phyloP scores from a whole-genome alignment of 768 basidiomycete species.

The Roridomyces roridus region DNA sequence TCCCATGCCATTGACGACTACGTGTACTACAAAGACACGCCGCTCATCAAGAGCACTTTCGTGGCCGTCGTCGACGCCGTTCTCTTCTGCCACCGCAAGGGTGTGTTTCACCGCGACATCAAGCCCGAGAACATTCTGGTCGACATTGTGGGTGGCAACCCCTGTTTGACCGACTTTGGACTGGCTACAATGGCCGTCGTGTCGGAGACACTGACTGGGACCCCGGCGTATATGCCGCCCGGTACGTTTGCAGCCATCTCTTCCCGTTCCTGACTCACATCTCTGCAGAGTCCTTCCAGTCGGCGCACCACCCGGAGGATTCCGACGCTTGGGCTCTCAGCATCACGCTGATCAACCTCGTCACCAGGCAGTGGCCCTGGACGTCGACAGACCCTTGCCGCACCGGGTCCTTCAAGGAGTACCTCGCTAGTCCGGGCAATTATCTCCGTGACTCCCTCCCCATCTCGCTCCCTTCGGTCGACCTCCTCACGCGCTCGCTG shows the following conservation, averaged over 20 bases:
- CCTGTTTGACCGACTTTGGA: conserved; percentile 63
- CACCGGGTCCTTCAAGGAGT: conserved; percentile 7
- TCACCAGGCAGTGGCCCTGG: conserved; percentile 61
- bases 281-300: conserved; percentile 13
- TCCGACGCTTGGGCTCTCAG: conserved; percentile 45
- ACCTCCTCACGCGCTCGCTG: conserved; percentile 13
- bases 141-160: conserved; percentile 41
- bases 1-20: conserved; percentile 50
- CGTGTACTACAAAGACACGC: conserved; percentile 49
- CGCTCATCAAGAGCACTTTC: conserved; percentile 55
- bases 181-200: no score
- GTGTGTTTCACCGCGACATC: conserved; percentile 41
- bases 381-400: conserved; percentile 36
- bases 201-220: conserved; percentile 40
- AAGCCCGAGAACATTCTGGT: conserved; percentile 59
- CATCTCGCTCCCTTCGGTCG: conserved; percentile 41
- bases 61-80: conserved; percentile 61
- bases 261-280: not conserved
- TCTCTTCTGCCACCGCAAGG: conserved; percentile 55
- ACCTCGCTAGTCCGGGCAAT: conserved; percentile 37
- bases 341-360: conserved; percentile 62
- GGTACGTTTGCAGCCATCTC: conserved; percentile 17
- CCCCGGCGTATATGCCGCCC: conserved; percentile 40
- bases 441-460: conserved; percentile 58
- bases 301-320: conserved; percentile 30